Base-by-base conservation (phyloP, 2,329 filamentous ascomycete species). In the Bimuria novae-zelandiae region DNA sequence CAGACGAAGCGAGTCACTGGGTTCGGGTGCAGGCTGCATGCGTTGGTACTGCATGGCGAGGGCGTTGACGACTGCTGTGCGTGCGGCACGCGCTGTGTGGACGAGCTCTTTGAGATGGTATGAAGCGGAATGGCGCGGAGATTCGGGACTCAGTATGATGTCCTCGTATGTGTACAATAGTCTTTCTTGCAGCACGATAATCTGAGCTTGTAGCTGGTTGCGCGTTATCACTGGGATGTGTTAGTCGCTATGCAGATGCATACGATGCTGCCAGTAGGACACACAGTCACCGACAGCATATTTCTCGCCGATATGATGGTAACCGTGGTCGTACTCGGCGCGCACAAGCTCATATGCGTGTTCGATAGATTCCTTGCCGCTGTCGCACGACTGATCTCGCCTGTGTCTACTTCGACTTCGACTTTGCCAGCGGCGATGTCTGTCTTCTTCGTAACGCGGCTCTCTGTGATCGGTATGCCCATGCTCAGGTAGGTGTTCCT, bases 201-300 rank as follows among this genome's bases (percentile, higher is more conserved):
- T 69, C 30, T 73, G 69, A 1, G 64, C 52, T 30, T 72, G 69
- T 1, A 73, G 60, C 32, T 71, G 66, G 23, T 57, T 67, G 32
- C 65, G 68, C 2, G 67, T 56, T 11, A 64, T 61, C 37, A 66
- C 67, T 70, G 23, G 29, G 16, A 11, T 4, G 6, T 33, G 46
- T 65, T 27, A 65, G 51, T 29, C 7, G 16, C 25, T 30, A n/a
- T n/a, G n/a, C n/a, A n/a, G n/a, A n/a, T n/a, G n/a, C n/a, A n/a
- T n/a, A n/a, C n/a, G n/a, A n/a, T n/a, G n/a, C n/a, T n/a, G n/a
- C n/a, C n/a, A n/a, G n/a, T n/a, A n/a, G n/a, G n/a, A 45, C 66
- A n/a, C 61, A 65, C 67, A 56, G 36, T 72, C 70, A 29, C 70
- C 70, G 12, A 61, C 52, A 4, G 70, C 69, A 43, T 61, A 72